Evolutionary conservation across 2,329 filamentous ascomycete genomes (phyloP).

Genomic region (Mycosphaerelloides madeirae): DNA sequence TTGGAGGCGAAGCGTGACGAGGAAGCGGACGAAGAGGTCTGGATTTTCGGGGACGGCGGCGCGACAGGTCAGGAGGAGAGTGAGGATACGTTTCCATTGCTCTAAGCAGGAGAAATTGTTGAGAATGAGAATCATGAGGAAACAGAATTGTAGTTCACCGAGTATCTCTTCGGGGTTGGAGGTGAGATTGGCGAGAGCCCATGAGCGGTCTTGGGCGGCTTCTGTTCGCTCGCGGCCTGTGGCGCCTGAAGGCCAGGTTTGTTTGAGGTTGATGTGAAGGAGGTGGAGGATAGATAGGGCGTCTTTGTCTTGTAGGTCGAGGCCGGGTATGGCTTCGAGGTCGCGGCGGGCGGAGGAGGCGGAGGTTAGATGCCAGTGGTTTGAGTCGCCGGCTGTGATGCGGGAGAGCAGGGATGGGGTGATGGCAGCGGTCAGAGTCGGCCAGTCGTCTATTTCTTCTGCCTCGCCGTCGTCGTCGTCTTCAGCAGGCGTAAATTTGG

Average conservation of each 20-base stretch:
- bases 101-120: conserved; percentile 63
- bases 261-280: conserved; percentile 56
- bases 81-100: conserved; percentile 59
- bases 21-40: conserved; percentile 48
- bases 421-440: conserved; percentile 46
- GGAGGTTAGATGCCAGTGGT: conserved; percentile 54
- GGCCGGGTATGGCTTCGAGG: conserved; percentile 56
- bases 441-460: conserved; percentile 50
- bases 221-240: conserved; percentile 59
- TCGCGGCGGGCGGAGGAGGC: conserved; percentile 54
- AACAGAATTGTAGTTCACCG: conserved; percentile 59
- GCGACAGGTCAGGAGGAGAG: conserved; percentile 54
- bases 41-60: conserved; percentile 46
- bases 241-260: conserved; percentile 58
- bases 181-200: conserved; percentile 55
- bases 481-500: conserved; percentile 27
- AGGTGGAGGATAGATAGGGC: conserved; percentile 45
- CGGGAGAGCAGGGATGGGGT: conserved; percentile 46
- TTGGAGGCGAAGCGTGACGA: conserved; percentile 50
- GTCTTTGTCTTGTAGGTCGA: conserved; percentile 34
- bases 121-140: conserved; percentile 58
- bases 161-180: conserved; percentile 34
- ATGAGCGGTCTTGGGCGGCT: conserved; percentile 58
- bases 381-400: conserved; percentile 44
- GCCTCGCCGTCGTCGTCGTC: conserved; percentile 27